phyloP scores from a whole-genome alignment of 2,329 filamentous ascomycete genomes.

The Calonectria naviculata region DNA sequence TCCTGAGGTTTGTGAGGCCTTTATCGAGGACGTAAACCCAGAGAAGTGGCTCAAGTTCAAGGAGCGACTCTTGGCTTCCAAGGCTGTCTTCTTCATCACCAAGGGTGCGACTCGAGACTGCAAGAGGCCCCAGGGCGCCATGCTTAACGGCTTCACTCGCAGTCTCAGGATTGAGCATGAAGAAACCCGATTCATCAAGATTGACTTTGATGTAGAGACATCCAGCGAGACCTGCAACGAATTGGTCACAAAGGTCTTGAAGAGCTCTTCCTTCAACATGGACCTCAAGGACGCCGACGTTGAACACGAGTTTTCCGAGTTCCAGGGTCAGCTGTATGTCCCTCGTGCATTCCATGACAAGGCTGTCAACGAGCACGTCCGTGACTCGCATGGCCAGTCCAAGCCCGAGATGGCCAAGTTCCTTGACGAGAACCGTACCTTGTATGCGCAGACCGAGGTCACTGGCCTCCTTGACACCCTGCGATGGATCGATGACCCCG shows the following conservation, averaged over 20 bases:
- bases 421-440: slow-evolving; percentile 3
- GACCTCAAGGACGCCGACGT: slow-evolving; percentile 4
- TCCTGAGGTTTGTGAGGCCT: slow-evolving; percentile 11
- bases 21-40: slow-evolving; percentile 9
- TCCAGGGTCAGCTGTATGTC: slow-evolving; percentile 8
- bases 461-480: slow-evolving; percentile 10
- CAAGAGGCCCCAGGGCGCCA: slow-evolving; percentile 12
- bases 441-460: slow-evolving; percentile 7
- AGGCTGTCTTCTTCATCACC: slow-evolving; percentile 16
- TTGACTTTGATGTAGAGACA: slow-evolving; percentile 6
- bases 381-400: slow-evolving; percentile 10
- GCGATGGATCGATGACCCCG: slow-evolving; percentile 9
- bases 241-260: slow-evolving; percentile 4
- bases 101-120: slow-evolving; percentile 8
- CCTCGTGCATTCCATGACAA: slow-evolving; percentile 14
- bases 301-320: slow-evolving; percentile 13
- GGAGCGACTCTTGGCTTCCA: neutral
- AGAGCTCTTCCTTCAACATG: slow-evolving; percentile 13
- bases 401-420: slow-evolving; percentile 11
- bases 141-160: slow-evolving; percentile 10
- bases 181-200: slow-evolving; percentile 13
- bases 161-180: slow-evolving; percentile 15
- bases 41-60: slow-evolving; percentile 14
- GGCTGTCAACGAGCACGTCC: neutral
- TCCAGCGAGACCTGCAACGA: neutral